A percentile compares a stretch with the other conserved stretches of the same genome.
phyloP scores from a whole-genome alignment of 2,329 filamentous ascomycete genomes.

The Cryoendolithus antarcticus region DNA sequence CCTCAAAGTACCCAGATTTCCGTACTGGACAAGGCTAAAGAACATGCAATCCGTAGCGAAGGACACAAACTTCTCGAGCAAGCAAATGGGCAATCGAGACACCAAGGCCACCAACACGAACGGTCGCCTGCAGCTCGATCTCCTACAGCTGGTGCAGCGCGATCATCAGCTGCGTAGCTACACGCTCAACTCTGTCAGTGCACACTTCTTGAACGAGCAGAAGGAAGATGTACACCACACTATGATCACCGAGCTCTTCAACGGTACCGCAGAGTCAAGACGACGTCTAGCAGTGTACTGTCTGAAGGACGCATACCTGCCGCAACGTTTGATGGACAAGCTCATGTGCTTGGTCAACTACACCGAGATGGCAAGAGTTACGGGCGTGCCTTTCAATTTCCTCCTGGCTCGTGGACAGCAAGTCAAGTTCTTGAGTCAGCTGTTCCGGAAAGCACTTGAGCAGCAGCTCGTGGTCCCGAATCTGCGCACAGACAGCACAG shows the following conservation, averaged over 20 bases:
- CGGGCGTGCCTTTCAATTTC: constrained; percentile 93
- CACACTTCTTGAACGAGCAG: constrained; percentile 90
- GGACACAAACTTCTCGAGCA: constrained; percentile 83
- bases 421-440: constrained; percentile 92
- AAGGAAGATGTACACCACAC: constrained; percentile 98
- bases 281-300: constrained; percentile 90
- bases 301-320: constrained; percentile 91
- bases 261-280: constrained; percentile 85
- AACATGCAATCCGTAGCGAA: constrained; percentile 58
- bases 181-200: constrained; percentile 89
- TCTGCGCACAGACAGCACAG: constrained; percentile 52
- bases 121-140: constrained; percentile 79
- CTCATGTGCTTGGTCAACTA: constrained; percentile 98
- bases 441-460: constrained; percentile 88
- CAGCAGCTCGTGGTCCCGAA: constrained; percentile 93
- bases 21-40: constrained; percentile 74
- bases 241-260: constrained; percentile 98
- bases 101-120: constrained; percentile 92
- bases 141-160: constrained; percentile 87
- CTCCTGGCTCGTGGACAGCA: constrained; percentile 87
- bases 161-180: constrained; percentile 95
- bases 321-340: constrained; percentile 91
- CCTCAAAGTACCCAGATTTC: constrained; percentile 67
- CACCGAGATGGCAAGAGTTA: constrained; percentile 98
- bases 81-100: constrained; percentile 94